Evolutionary conservation across 2,329 filamentous ascomycete genomes (phyloP).

Genomic region (Magnaporthales sp.): DNA sequence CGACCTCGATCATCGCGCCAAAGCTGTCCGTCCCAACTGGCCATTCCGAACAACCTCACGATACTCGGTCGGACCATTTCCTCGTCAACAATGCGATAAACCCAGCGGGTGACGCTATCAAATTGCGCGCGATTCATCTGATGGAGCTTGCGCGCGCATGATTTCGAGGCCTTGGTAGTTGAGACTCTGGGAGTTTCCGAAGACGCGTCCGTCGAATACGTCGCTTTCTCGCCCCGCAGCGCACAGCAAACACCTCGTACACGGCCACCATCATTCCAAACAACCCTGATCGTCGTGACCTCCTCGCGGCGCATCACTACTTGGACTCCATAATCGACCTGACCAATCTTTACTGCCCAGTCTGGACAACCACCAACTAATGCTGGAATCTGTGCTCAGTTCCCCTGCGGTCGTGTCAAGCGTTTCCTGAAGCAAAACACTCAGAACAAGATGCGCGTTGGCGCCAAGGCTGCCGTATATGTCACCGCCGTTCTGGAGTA

Average conservation of each 20-base stretch:
- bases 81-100: background rate
- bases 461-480: constrained; percentile 96
- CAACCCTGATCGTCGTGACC: background rate
- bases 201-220: background rate
- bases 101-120: background rate
- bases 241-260: background rate
- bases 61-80: background rate
- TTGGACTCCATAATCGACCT: background rate
- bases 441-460: constrained; percentile 99
- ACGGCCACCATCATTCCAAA: background rate
- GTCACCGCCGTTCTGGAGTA: constrained; percentile 97
- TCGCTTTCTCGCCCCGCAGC: background rate
- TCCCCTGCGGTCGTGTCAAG: constrained; percentile 99
- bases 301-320: background rate
- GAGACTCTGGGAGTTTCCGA: background rate
- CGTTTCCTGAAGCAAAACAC: constrained; percentile 99
- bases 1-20: constrained; percentile 2
- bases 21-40: background rate
- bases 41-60: background rate
- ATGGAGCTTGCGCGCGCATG: background rate
- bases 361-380: background rate
- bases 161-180: background rate
- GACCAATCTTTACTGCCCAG: background rate
- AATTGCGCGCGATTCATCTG: background rate
- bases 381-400: constrained; percentile 43